These are phyloP conservation scores for Hyaloperonospora brassicae DNA, from an alignment of 352 stramenopile species.

Conservation along the genomic window DNA sequence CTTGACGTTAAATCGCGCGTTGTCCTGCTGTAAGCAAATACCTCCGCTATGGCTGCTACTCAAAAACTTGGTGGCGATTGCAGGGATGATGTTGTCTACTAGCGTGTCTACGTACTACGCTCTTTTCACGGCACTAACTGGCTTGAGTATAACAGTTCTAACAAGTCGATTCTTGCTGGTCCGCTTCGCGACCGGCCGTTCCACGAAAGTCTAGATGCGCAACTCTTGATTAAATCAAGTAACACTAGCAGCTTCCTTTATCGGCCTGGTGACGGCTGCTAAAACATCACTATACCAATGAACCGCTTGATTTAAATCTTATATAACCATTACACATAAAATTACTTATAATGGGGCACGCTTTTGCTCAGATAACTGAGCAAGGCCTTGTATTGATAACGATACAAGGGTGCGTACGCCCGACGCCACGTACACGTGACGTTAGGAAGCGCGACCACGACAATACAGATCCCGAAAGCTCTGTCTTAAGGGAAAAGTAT, in stretches of 20 bases:
- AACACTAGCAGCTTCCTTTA: neutral
- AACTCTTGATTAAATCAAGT: neutral
- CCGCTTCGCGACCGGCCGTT: constrained; percentile 4
- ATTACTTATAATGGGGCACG: too few species aligned
- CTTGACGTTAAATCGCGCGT: constrained; percentile 14
- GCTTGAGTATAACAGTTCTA: neutral
- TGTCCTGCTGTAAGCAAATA: constrained; percentile 28
- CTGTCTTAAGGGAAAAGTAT: too few species aligned
- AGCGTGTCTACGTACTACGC: constrained; percentile 10
- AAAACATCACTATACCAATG: constrained; percentile 2
- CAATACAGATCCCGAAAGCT: too few species aligned
- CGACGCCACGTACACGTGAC: too few species aligned
- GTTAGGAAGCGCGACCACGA: too few species aligned
- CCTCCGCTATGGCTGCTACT: constrained; percentile 6
- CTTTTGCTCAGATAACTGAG: too few species aligned
- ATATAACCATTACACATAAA: neutral
- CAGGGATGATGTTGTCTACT: constrained; percentile 11
- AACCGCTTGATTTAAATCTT: constrained; percentile 3
- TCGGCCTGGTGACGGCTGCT: neutral
- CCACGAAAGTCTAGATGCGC: neutral
- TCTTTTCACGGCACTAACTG: neutral
- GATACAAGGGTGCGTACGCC: too few species aligned
- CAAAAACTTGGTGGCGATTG: constrained; percentile 8
- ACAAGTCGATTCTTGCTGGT: constrained; percentile 11
- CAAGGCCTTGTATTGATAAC: too few species aligned